Base-by-base conservation (phyloP, 176 grass and related monocot species). In the Carex cristatella region DNA sequence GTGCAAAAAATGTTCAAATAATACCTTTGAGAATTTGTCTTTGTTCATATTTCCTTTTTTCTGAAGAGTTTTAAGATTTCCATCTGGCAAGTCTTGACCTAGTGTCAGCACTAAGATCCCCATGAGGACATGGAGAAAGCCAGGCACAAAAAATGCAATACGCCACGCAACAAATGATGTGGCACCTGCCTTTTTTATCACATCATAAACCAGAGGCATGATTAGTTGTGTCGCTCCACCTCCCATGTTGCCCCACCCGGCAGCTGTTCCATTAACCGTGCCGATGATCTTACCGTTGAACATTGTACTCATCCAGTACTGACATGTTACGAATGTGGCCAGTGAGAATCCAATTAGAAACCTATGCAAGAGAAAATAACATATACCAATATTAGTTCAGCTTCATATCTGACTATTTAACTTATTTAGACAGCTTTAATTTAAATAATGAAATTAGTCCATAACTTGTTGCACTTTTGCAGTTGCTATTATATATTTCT, bases 271-370 rank as follows among this genome's bases (percentile, higher is more conserved):
- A 23, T 97, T 97, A 1, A 89, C 92, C 0, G 86, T 44, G 10
- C 89, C 94, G 23, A 97, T 90, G 67, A 97, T 97, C 92, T 90
- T 89, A 81, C 88, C 84, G 84, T 89, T 97, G 86, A 97, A 97
- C 94, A 97, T 97, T 23, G 94, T 97, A 86, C 92, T 94, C 90
- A 91, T 97, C 89, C 92, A 97, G 37, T 94, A 97, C 68, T 97
- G 94, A 68, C 92, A 97, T 0, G 94, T 91, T 7, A 97, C 94
- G 63, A 94, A 97, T 0, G 94, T 94, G 0, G 94, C 94, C 0
- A 97, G 89, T 0, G 94, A 97, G 81, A 97, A 94, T 19, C 90
- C 94, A 19, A 97, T 97, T 2, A 97, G 59, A 83, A 97, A 97
- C 6, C 86, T 80, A 63, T 56, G 71, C n/a, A 75, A 30, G 10